phyloP scores from a whole-genome alignment of 805 yeast species.

The Metschnikowia matae region DNA sequence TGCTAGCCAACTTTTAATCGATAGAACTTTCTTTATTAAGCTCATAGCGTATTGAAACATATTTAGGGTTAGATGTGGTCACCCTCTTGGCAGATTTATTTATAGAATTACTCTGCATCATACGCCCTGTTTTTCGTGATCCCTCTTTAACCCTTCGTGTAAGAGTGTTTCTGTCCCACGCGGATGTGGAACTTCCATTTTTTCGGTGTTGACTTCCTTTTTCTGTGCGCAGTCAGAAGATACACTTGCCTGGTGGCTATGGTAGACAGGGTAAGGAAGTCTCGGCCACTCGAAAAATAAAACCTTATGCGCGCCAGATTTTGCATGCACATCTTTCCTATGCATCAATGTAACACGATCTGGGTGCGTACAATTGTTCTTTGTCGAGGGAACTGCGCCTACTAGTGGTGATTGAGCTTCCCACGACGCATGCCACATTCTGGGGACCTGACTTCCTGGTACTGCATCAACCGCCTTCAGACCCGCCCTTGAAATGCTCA shows the following conservation, averaged over 20 bases:
- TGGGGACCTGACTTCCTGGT: too few relatives aligned
- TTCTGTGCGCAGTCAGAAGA: neutral
- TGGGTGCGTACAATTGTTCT: neutral
- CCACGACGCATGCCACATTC: neutral
- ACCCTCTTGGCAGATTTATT: too few relatives aligned
- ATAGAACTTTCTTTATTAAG: neutral
- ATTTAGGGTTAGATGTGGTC: neutral
- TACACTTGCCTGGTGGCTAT: neutral
- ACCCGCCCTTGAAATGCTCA: too few relatives aligned
- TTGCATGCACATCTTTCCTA: neutral
- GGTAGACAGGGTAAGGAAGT: neutral
- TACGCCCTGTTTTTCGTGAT: too few relatives aligned
- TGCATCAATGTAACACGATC: neutral
- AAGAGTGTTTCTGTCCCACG: neutral
- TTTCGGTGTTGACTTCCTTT: neutral
- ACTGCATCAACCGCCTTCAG: too few relatives aligned
- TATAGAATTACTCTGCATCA: too few relatives aligned
- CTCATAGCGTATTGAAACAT: neutral
- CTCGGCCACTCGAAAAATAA: neutral
- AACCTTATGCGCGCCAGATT: conserved; percentile 4
- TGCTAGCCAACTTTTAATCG: neutral
- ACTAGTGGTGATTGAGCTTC: neutral
- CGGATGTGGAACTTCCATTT: neutral
- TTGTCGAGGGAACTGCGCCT: neutral
- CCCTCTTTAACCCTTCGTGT: too few relatives aligned